phyloP scores from a whole-genome alignment of 2,329 filamentous ascomycete species.

The Coniochaeta sp. region DNA sequence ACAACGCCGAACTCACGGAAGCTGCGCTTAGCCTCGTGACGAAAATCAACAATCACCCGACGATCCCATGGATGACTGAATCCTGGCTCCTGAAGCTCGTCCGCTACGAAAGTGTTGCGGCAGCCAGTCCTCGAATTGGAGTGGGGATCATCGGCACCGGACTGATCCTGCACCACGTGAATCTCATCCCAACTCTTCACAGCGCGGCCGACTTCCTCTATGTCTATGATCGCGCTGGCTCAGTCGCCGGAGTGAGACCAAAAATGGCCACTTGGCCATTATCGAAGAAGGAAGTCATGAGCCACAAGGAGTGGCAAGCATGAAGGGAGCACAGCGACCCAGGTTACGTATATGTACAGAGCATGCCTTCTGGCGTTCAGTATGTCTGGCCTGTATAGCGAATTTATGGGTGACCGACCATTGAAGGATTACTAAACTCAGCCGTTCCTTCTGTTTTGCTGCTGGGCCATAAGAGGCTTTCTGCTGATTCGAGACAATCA shows the following conservation, averaged over 20 bases:
- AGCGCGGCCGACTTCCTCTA: conserved; percentile 18
- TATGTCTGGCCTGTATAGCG: background rate
- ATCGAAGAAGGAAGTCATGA: conserved; percentile 14
- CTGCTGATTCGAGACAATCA: too few relatives aligned
- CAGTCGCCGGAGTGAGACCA: conserved; percentile 16
- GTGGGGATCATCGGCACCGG: conserved; percentile 18
- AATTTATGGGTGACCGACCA: background rate
- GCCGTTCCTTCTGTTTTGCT: background rate
- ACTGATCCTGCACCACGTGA: conserved; percentile 21
- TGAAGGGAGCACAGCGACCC: conserved; percentile 3
- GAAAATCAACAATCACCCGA: conserved; percentile 8
- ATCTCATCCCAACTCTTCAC: conserved; percentile 16
- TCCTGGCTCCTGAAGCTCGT: conserved; percentile 12
- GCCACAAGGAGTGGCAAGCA: conserved; percentile 12
- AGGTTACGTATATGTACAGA: background rate
- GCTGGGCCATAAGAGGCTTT: background rate
- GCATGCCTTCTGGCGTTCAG: background rate
- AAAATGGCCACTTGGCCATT: conserved; percentile 24
- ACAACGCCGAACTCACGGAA: background rate
- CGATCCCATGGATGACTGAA: conserved; percentile 14
- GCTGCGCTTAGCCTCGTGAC: background rate
- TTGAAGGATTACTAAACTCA: background rate
- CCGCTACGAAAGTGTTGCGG: conserved; percentile 21
- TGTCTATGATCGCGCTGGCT: conserved; percentile 12
- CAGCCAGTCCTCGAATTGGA: conserved; percentile 14